Base-by-base conservation (phyloP, 148 eudicot genomes). In the Vaccinium darrowii region DNA sequence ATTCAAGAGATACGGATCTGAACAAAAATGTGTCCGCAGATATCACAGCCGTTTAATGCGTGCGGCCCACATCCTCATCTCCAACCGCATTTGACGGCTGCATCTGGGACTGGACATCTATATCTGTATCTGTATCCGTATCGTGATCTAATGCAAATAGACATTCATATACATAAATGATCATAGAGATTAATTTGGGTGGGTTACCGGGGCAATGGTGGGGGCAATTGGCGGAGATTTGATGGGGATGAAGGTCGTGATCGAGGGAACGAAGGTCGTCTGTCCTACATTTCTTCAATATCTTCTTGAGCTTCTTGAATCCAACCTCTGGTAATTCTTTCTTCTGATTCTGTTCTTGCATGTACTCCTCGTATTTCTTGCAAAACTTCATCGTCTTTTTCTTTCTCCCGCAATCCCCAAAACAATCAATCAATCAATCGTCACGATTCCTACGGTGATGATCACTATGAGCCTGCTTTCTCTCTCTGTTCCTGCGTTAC, bases 281-380 rank as follows among this genome's bases (percentile, higher is more conserved):
- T 79, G 47, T 85, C 43, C 94, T 82, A 78, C 99, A 96, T 8
- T 86, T 89, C 57, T 95, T 96, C 84, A 96, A 86, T 50, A 95
- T 93, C 87, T 95, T 93, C 91, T 96, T 96, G 47, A 96, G 91
- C 25, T 95, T 91, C 89, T 96, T 96, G 73, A 96, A 94, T 25
- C 91, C 98, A 62, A 96, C 97, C 1, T 90, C 92, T 19, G 97
- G 99, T 13, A 93, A 81, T 76, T 30, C 30, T 27, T 91, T 92
- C 83, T 90, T 83, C 33, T 87, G 81, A 33, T 86, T 89, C 84
- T 93, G 92, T 8, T 74, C 82, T 83, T 93, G 93, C 97, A 92
- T 92, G 90, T 72, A 72, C 76, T 72, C 47, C 76, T 72, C 76
- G 49, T 72, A 72, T 72, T 33, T 72, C 76, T 72, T 72, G 76